Evolutionary conservation across 805 yeast species (phyloP).

Genomic region (Pichia nanzhaoensis): DNA sequence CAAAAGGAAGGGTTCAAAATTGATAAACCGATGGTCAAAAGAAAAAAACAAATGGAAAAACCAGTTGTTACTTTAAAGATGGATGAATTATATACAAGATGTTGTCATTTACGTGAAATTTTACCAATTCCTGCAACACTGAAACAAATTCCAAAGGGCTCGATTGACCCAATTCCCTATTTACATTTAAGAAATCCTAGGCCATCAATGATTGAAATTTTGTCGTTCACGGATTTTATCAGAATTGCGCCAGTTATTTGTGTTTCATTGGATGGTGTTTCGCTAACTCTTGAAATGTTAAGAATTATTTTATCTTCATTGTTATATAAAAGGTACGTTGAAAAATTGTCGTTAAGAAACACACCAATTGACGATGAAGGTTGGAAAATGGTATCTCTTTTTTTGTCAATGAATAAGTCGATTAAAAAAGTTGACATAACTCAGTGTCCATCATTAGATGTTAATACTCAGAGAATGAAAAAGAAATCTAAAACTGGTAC

Average conservation of each 20-base stretch:
- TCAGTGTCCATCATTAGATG: slow-evolving; percentile 48
- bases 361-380: slow-evolving; percentile 65
- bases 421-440: slow-evolving; percentile 62
- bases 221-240: slow-evolving; percentile 83
- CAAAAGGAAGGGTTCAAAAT: slow-evolving; percentile 38
- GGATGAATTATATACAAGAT: slow-evolving; percentile 79
- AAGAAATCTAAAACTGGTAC: slow-evolving; percentile 20
- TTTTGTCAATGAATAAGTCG: slow-evolving; percentile 55
- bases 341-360: slow-evolving; percentile 71
- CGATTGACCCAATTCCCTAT: slow-evolving; percentile 65
- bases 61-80: slow-evolving; percentile 38
- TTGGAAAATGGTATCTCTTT: slow-evolving; percentile 77
- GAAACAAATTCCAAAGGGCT: slow-evolving; percentile 72
- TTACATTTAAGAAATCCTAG: slow-evolving; percentile 76
- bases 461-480: slow-evolving; percentile 36
- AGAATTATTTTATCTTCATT: slow-evolving; percentile 65
- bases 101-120: slow-evolving; percentile 89
- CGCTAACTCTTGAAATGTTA: slow-evolving; percentile 69
- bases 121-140: slow-evolving; percentile 86
- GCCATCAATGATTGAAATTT: slow-evolving; percentile 83
- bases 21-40: slow-evolving; percentile 59
- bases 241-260: slow-evolving; percentile 77
- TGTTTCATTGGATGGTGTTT: slow-evolving; percentile 72
- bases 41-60: slow-evolving; percentile 30
- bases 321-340: slow-evolving; percentile 56